These are phyloP conservation scores for Dicorynia guianensis DNA, from an alignment of 306 rosid species.

Conservation along the genomic window DNA sequence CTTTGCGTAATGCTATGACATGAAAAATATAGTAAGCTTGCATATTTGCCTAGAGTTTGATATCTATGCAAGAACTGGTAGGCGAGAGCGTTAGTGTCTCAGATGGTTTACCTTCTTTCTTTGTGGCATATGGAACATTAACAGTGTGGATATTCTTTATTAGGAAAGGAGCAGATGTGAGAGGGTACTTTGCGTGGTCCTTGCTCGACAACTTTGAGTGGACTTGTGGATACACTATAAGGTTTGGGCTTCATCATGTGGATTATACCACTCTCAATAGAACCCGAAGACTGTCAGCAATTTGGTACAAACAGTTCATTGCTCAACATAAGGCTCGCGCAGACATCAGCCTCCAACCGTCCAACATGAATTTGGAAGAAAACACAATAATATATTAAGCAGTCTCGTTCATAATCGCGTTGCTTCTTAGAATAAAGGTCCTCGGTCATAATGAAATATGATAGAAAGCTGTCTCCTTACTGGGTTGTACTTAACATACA, in stretches of 20 bases:
- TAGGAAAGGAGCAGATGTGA: conserved; percentile 66
- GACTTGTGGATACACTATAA: conserved; percentile 49
- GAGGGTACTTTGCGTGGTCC: conserved; percentile 70
- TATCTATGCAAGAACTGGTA: no score
- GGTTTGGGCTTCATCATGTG: conserved; percentile 61
- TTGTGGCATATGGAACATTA: neutral
- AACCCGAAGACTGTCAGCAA: conserved; percentile 55
- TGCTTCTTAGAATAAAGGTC: no score
- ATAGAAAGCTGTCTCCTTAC: no score
- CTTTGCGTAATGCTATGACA: conserved; percentile 25
- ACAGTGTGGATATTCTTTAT: neutral
- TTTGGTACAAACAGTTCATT: conserved; percentile 62
- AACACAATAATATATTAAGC: neutral
- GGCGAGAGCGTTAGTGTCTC: no score
- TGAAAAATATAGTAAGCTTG: no score
- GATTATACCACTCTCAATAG: conserved; percentile 56
- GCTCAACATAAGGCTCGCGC: conserved; percentile 30
- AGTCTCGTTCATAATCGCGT: no score
- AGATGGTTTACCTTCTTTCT: no score
- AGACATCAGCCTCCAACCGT: neutral
- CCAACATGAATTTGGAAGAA: neutral
- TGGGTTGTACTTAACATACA: no score
- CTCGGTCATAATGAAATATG: no score
- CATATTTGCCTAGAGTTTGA: no score
- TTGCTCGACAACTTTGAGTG: conserved; percentile 72